Conservation (phyloP, 2,329 filamentous ascomycete species). For the Torrubiellomyces zombiae region DNA sequence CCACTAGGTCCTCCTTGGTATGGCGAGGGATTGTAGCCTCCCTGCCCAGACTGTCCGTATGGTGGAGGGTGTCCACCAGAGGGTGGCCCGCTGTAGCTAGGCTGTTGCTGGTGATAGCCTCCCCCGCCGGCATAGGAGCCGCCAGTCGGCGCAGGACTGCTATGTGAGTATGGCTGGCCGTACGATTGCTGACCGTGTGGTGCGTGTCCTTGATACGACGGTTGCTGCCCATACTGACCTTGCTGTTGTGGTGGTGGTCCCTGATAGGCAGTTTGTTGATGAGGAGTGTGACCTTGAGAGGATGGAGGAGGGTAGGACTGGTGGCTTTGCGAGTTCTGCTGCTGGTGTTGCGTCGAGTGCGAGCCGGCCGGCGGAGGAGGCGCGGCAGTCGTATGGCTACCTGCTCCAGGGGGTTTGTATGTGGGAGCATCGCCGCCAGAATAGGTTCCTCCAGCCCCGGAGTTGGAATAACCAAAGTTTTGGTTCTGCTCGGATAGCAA, state of each 20-base stretch:
- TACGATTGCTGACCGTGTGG: conserved; percentile 7
- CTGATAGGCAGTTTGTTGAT: conserved; percentile 6
- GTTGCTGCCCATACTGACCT: conserved; percentile 2
- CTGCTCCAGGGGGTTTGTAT: conserved; percentile 20
- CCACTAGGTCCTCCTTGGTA: conserved; percentile 4
- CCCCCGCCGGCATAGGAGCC: conserved; percentile 9
- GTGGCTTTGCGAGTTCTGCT: conserved; percentile 9
- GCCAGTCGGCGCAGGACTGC: conserved; percentile 8
- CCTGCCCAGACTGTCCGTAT: conserved; percentile 7
- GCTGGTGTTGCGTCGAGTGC: conserved; percentile 14
- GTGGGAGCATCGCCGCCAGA: conserved; percentile 43
- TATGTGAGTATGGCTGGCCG: conserved; percentile 8
- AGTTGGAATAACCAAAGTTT: conserved; percentile 47
- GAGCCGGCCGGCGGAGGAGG: conserved; percentile 9
- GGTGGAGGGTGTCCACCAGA: conserved; percentile 4
- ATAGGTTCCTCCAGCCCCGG: conserved; percentile 38
- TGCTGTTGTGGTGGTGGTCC: conserved; percentile 1
- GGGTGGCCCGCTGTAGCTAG: conserved; percentile 8
- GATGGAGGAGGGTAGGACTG: conserved; percentile 7
- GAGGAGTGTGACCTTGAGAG: conserved; percentile 6
- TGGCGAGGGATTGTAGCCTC: conserved; percentile 4
- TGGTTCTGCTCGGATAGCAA: too few relatives aligned
- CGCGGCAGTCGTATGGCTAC: conserved; percentile 11
- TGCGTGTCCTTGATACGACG: conserved; percentile 1
- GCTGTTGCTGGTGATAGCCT: conserved; percentile 8